Evolutionary conservation across 2,329 filamentous ascomycete genomes (phyloP).

Genomic region (Fusarium liriodendri): DNA sequence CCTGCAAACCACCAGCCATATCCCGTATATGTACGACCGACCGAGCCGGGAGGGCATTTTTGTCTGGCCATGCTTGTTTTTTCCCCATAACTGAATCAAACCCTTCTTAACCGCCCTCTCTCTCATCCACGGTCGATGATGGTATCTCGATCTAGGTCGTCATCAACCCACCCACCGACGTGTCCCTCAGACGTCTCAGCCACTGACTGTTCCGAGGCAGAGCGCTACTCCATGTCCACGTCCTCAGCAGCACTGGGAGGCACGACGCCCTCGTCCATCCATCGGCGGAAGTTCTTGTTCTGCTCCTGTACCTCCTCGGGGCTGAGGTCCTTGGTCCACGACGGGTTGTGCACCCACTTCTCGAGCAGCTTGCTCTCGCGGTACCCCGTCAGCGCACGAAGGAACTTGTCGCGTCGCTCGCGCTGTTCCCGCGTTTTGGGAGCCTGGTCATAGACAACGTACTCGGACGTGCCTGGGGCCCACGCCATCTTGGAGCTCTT

Average conservation of each 20-base stretch:
- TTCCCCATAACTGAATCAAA: neutral
- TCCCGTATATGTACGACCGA: constrained; percentile 1
- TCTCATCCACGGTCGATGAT: neutral
- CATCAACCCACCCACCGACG: constrained; percentile 1
- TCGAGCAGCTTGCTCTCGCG: constrained; percentile 78
- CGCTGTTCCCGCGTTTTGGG: constrained; percentile 76
- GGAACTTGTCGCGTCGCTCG: constrained; percentile 58
- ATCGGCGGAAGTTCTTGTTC: constrained; percentile 72
- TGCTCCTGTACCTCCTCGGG: constrained; percentile 81
- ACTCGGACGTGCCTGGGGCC: constrained; percentile 76
- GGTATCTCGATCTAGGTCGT: neutral
- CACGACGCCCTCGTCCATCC: constrained; percentile 61
- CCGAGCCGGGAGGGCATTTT: constrained; percentile 13
- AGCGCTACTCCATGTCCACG: constrained; percentile 47
- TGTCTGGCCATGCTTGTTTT: constrained; percentile 13
- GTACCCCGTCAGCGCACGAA: constrained; percentile 68
- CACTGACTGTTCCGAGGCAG: constrained; percentile 1
- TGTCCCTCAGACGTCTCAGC: constrained; percentile 8
- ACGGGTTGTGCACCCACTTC: constrained; percentile 84
- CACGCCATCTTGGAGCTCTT: constrained; percentile 86
- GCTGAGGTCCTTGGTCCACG: constrained; percentile 83
- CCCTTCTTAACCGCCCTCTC: neutral
- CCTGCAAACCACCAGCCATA: neutral
- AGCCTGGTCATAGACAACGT: constrained; percentile 76
- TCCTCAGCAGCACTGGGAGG: constrained; percentile 50